Base-by-base conservation (phyloP, 768 basidiomycete genomes). In the Amanita rimosa region DNA sequence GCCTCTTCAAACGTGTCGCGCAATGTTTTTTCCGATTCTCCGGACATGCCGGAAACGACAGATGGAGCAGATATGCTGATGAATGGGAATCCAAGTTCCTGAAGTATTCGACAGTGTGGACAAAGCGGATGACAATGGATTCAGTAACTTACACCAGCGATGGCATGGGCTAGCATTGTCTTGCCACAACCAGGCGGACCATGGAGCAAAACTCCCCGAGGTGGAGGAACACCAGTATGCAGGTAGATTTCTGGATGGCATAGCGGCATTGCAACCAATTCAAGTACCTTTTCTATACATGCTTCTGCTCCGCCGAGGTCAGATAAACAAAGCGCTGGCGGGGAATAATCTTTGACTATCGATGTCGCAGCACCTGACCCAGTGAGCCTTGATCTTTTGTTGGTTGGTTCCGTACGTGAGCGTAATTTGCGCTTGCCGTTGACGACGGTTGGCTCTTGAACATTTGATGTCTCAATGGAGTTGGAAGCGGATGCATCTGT, bases 171-270 rank as follows among this genome's bases (percentile, higher is more conserved):
- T 16, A 98, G 65, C 54, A 95, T 65, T 0, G 96, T 98, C 67
- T 99, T 99, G 4, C 96, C 96, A 58, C 94, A 97, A 11, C 95
- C 96, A 0, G 95, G 93, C 4, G 96, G 95, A 1, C 96, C 96
- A 63, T 97, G 88, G 7, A 99, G 64, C 17, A 99, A 64, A 0
- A 99, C 91, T 9, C 96, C 96, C 41, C 94, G 69, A 1, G 95
- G 93, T 3, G 94, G 85, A 54, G 88, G 84, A 2, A 96, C 85
- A 1, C 96, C 95, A 0, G 92, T 94, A 54, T 93, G 85, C 4
- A 89, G 66, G 66, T 97, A 98, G 6, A 99, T 81, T 62, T 99
- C 96, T 0, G 96, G 96, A 65, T 97, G 94, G 46, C 83, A 81
- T 1, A 99, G 67, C 0, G 96, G 96, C 79, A 98, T 85, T 1